phyloP scores from a whole-genome alignment of 129 eudicot species.

The Escallonia herrerae region DNA sequence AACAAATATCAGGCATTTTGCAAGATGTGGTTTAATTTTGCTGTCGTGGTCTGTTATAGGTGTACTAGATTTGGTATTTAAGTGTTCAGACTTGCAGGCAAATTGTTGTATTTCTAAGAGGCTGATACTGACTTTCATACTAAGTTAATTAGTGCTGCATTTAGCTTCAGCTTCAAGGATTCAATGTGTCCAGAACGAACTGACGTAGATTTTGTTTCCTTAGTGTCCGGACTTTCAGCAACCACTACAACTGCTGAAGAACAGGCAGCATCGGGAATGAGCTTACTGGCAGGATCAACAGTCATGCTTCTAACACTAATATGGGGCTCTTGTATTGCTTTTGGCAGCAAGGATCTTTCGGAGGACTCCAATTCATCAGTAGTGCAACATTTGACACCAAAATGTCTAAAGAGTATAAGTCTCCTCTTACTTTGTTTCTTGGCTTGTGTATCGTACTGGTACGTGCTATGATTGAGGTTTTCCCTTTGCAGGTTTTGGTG shows the following conservation, averaged over 20 bases:
- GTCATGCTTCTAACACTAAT: conserved; percentile 48
- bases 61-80: too few relatives aligned
- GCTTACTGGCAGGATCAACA: conserved; percentile 53
- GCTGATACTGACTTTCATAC: too few relatives aligned
- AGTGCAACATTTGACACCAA: not conserved
- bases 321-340: conserved; percentile 45
- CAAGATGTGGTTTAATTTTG: too few relatives aligned
- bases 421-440: not conserved
- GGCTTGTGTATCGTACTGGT: not conserved
- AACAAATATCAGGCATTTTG: too few relatives aligned
- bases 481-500: conserved; percentile 30
- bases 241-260: conserved; percentile 24
- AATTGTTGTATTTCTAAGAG: too few relatives aligned
- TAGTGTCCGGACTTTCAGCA: conserved; percentile 34
- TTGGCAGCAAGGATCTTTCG: conserved; percentile 56
- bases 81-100: too few relatives aligned
- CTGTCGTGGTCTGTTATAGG: too few relatives aligned
- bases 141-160: too few relatives aligned
- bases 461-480: not conserved
- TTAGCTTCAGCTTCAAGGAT: too few relatives aligned
- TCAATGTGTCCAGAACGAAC: too few relatives aligned
- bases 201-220: not conserved
- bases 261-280: conserved; percentile 54
- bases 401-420: not conserved
- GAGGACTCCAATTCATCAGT: conserved; percentile 4